Percentiles rank a stretch among this genome's conserved stretches.
These are phyloP conservation scores for Populus trichocarpa DNA, from an alignment of 441 rosid species.

Conservation along the genomic window DNA sequence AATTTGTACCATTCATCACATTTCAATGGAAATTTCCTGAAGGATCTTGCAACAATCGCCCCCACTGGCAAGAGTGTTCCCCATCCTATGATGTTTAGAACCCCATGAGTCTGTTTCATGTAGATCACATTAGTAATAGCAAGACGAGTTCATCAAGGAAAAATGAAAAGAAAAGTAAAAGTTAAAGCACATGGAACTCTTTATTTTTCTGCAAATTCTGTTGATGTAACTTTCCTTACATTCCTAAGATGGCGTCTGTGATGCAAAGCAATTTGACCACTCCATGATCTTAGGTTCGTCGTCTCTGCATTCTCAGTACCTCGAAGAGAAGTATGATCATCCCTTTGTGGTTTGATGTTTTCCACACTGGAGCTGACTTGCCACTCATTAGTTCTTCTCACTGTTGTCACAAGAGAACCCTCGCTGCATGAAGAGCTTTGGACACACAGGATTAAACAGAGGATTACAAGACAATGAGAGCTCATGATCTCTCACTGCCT, in stretches of 20 bases:
- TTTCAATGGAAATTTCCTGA: conserved; percentile 23
- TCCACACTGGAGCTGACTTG: neutral
- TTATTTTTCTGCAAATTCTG: neutral
- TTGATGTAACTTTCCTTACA: conserved; percentile 14
- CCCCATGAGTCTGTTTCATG: conserved; percentile 36
- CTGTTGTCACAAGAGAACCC: neutral
- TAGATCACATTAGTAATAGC: neutral
- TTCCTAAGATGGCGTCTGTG: conserved; percentile 16
- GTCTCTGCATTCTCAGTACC: conserved; percentile 14
- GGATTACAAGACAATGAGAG: conserved; percentile 21
- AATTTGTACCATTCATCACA: conserved; percentile 34
- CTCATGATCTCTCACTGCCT: conserved; percentile 11
- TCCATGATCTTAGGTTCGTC: conserved; percentile 20
- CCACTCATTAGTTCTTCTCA: neutral
- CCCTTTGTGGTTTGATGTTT: neutral
- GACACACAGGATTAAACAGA: conserved; percentile 14
- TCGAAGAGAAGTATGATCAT: neutral
- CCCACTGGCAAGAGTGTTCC: conserved; percentile 39
- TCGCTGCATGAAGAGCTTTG: conserved; percentile 11
- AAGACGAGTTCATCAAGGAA: neutral
- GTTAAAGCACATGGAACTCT: neutral
- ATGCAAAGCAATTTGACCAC: conserved; percentile 14
- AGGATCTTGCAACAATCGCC: conserved; percentile 32
- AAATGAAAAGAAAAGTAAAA: neutral
- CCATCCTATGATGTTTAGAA: conserved; percentile 42